A percentile compares a stretch with the other conserved stretches of the same genome.
Conservation (phyloP, 176 grass and related monocot species). For the Leersia perrieri region DNA sequence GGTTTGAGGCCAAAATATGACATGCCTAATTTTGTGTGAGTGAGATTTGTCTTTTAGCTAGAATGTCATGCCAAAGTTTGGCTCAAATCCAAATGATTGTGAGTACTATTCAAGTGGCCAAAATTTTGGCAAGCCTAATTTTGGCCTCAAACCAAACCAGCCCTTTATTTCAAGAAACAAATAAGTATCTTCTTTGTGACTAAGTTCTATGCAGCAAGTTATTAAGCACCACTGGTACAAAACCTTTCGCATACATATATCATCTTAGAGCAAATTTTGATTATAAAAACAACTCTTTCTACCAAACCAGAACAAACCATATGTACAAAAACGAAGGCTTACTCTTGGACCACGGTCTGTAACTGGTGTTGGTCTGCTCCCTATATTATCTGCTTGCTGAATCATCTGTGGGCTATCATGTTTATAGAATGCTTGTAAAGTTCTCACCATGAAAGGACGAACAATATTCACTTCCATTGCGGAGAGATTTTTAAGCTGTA, state of each 20-base stretch:
- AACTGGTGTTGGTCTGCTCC: conserved; percentile 45
- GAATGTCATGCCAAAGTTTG: no score
- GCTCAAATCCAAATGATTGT: no score
- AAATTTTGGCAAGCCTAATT: no score
- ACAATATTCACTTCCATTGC: conserved; percentile 99
- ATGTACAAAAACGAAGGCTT: conserved; percentile 32
- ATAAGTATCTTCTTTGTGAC: conserved; percentile 7
- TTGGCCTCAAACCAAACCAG: no score
- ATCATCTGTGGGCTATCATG: conserved; percentile 92
- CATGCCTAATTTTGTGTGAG: no score
- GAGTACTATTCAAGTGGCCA: no score
- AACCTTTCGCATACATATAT: neutral
- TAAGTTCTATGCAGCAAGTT: neutral
- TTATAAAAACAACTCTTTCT: neutral
- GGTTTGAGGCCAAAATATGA: no score
- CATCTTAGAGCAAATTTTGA: neutral
- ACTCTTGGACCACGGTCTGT: conserved; percentile 64
- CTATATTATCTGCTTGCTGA: conserved; percentile 57
- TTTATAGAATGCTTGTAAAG: conserved; percentile 91
- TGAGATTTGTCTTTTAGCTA: no score
- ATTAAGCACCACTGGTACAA: neutral
- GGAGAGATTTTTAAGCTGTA: conserved; percentile 96
- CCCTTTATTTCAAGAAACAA: neutral
- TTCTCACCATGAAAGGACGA: conserved; percentile 88
- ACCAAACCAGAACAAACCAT: neutral